Evolutionary conservation across 2,329 filamentous ascomycete genomes (phyloP), one percentile per base, ranked within the genome.

Genomic region (Lachnellula willkommii): DNA sequence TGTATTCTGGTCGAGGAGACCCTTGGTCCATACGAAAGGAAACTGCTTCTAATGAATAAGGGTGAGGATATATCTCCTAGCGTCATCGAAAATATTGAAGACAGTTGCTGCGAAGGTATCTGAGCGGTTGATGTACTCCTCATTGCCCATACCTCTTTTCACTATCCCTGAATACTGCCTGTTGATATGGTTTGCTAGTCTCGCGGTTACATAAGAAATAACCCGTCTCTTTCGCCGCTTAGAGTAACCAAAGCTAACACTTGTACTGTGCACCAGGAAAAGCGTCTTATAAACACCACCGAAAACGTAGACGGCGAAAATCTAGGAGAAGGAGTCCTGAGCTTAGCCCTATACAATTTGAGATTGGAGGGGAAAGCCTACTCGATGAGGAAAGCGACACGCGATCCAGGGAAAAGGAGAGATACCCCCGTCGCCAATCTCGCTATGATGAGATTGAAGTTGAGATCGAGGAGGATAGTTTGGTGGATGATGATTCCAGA

Each of bases 1-100:
- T 69, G 69, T 24, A 69, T 74, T 28, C 70, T 84, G 72, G 70
- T 78, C 4, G 80, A 83, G 62, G 80, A 82, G 63, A 75, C 71
- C 4, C 62, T 83, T 4, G 79, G 79, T 0, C 78, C 77, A 1
- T 82, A 77, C 65, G 79, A 83, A 66, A 67, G 74, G 47, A 75
- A 77, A 57, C 58, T 82, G 15, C 63, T 82, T 14, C 67, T 72
- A 43, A 55, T 80, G 28, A 67, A 65, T 43, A 66, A 63, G 65
- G 66, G 66, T 67, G 64, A 57, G 57, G n/a, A 45, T 9, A 28
- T 28, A 24, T 48, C 35, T 42, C 5, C 20, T 36, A 52, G 12
- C 32, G 17, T 39, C 37, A n/a, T 39, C 17, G 20, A 15, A 42
- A n/a, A 14, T 22, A 32, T 24, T 20, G 45, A 12, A 39, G 37